Conservation (phyloP, 2,329 filamentous ascomycete species). For the Epichloe aotearoae region DNA sequence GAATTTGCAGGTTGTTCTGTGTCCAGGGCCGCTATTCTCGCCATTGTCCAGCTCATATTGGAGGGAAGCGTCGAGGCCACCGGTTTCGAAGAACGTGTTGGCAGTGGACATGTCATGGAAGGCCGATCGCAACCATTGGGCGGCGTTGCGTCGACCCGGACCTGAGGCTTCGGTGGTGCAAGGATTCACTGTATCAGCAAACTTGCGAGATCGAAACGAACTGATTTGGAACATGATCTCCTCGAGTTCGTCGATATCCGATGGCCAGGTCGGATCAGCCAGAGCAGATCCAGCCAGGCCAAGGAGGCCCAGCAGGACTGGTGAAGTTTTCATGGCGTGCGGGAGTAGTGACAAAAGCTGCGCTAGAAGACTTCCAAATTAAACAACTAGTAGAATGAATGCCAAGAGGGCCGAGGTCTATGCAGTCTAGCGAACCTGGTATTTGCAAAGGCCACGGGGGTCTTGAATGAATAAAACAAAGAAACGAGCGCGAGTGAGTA, state of each 20-base stretch:
- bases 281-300: slow-evolving; percentile 20
- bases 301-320: slow-evolving; percentile 21
- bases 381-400: not conserved
- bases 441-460: too few species aligned
- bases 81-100: slow-evolving; percentile 31
- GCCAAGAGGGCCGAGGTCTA: not conserved
- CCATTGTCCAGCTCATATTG: slow-evolving; percentile 42
- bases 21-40: slow-evolving; percentile 44
- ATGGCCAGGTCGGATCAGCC: slow-evolving; percentile 48
- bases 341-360: not conserved
- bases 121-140: slow-evolving; percentile 47
- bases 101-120: slow-evolving; percentile 50
- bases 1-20: slow-evolving; percentile 38
- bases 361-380: not conserved
- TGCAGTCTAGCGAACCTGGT: too few species aligned
- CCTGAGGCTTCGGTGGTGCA: slow-evolving; percentile 40
- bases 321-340: slow-evolving; percentile 10
- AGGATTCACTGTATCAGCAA: slow-evolving; percentile 42
- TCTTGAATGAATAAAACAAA: too few species aligned
- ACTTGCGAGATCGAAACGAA: slow-evolving; percentile 40
- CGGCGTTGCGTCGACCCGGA: slow-evolving; percentile 42
- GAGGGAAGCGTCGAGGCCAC: slow-evolving; percentile 46
- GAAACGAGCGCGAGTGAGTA: too few species aligned
- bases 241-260: slow-evolving; percentile 45
- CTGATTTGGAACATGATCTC: slow-evolving; percentile 48